Evolutionary conservation across 371 early-diverging fungal genomes (phyloP).

Genomic region (Mortierella sp.): DNA sequence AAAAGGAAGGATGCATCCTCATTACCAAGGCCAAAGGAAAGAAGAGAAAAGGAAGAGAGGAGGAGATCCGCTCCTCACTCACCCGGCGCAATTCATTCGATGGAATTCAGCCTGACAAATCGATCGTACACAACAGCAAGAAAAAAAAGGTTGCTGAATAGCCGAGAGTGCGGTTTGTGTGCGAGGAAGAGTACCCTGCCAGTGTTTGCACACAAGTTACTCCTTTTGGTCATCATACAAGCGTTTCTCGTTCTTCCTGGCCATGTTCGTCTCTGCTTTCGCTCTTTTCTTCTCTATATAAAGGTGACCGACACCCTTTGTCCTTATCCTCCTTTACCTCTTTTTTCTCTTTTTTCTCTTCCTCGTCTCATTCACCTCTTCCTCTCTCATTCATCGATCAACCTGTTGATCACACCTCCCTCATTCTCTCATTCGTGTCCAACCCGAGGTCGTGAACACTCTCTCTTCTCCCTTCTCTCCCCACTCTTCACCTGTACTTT

Average conservation of each 20-base stretch:
- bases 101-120: neutral
- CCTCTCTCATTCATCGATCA: neutral
- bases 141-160: neutral
- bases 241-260: neutral
- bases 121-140: neutral
- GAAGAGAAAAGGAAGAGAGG: neutral
- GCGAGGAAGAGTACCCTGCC: neutral
- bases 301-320: neutral
- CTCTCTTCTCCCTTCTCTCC: neutral
- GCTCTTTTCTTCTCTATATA: neutral
- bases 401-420: neutral
- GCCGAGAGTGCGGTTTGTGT: neutral
- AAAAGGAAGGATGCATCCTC: neutral
- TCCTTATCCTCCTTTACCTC: neutral
- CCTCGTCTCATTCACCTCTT: neutral
- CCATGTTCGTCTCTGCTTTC: neutral
- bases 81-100: no score
- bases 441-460: neutral
- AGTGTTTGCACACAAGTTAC: neutral
- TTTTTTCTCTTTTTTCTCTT: neutral
- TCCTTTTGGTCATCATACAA: slow-evolving; percentile 8
- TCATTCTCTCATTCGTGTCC: slow-evolving; percentile 1
- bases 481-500: neutral
- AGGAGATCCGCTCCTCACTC: neutral
- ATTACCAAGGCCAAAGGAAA: neutral